Evolutionary conservation across 352 stramenopile species (phyloP), one percentile per base, ranked within the genome.

Genomic region (Phytophthora chlamydospora): DNA sequence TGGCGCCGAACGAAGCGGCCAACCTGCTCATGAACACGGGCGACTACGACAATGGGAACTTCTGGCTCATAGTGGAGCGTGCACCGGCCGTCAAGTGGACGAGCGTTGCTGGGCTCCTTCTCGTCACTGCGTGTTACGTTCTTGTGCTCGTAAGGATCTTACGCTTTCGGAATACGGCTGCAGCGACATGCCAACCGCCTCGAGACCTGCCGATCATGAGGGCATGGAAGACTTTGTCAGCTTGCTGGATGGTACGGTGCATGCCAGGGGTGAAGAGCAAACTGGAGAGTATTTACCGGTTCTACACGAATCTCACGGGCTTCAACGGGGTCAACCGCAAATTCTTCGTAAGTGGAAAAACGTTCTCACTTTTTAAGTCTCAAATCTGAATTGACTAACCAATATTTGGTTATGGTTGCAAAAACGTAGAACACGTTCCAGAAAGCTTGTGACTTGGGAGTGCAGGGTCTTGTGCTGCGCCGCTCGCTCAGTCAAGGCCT

Each of bases 1-100:
- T 70, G 6, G 52, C 34, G 5, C 58, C 68, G 11, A 76, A 68
- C 16, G 14, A 54, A 32, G 62, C 62, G 2, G 67, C 56, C 5
- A 76, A 72, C 17, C 41, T 33, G 35, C 57, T 72, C 13, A 68
- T 76, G 67, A 24, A 54, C 32, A 76, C 63, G 17, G 42, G 12
- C 0, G 34, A 62, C 8, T 75, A 57, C n/a, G 63, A 76, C 44
- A 47, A 60, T 3, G 62, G 57, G 14, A 41, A 59, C 33, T 73
- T 76, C 48, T 72, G 67, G 57, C 48, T 66, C 11, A 75, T 75
- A 17, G 14, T 63, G 7, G 68, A 78, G 6, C 32, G 42, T 3
- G 1, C 29, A 1, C 27, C 48, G 0, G 5, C 12, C 4, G 16
- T 69, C 0, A 66, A 68, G 31, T 63, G 51, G 48, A 4, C 54